Base-by-base conservation (phyloP, 176 grass and related monocot species). In the Guadua angustifolia region DNA sequence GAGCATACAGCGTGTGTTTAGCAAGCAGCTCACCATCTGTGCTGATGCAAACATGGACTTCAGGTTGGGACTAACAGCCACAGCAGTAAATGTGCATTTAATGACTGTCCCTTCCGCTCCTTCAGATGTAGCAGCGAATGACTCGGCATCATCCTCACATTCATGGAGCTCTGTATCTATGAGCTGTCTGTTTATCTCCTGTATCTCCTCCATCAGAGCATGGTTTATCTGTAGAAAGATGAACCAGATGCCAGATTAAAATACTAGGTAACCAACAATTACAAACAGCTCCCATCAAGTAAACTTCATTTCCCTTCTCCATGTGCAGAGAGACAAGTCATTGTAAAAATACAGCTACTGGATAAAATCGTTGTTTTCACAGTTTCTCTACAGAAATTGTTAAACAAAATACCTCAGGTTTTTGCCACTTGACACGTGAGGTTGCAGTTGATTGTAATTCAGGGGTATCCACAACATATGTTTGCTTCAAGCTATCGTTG, bases 361-460 rank as follows among this genome's bases (percentile, higher is more conserved):
- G 75, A 52, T 57, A 82, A 57, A 69, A 38, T 47, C 21, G n/a
- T 51, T 40, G 50, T 9, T 74, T 75, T 52, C 11, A 19, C 75
- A 56, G 45, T 47, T 76, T 83, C 38, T 69, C 22, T n/a, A 44
- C 40, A 77, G 29, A 75, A 77, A 69, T 39, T n/a, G 40, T 61
- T 59, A 66, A 71, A 61, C 39, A 74, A 51, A 68, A 85, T 84
- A 99, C 96, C 93, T 99, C 96, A 66, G 61, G 51, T 79, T 94
- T 95, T 60, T 90, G 87, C 89, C 63, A 85, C 76, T 92, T 95
- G 21, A 79, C 91, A 75, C 65, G 67, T 25, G 91, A 99, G 32
- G 89, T 99, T 66, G 96, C 96, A 89, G 91, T 95, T 68, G 93
- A 94, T 87, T 99, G 91, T 73, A 99, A 44, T 79, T 99, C 93